phyloP scores from a whole-genome alignment of 2,329 filamentous ascomycete genomes.

The Thielaviopsis euricoi region DNA sequence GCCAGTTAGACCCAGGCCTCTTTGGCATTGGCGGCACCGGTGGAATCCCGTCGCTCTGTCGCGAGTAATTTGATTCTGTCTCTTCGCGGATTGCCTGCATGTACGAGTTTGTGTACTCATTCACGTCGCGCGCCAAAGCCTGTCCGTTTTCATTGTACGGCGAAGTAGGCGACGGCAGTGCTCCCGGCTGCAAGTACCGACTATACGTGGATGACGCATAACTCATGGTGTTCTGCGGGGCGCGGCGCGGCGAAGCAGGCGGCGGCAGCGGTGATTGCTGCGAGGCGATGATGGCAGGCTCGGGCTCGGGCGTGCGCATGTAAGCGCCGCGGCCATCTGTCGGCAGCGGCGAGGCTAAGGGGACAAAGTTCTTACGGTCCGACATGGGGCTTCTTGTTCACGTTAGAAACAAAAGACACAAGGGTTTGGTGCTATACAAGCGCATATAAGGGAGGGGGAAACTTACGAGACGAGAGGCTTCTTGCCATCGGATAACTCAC shows the following conservation, averaged over 20 bases:
- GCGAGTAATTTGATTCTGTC: conserved; percentile 4
- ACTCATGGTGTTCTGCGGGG: conserved; percentile 9
- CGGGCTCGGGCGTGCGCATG: not conserved
- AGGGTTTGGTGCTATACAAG: not conserved
- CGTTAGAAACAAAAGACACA: too few relatives aligned
- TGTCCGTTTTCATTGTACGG: conserved; percentile 16
- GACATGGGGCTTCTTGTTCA: conserved; percentile 11
- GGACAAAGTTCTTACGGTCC: conserved; percentile 12
- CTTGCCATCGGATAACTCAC: conserved; percentile 14
- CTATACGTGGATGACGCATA: conserved; percentile 11
- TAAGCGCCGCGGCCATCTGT: conserved; percentile 11
- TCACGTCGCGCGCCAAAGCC: conserved; percentile 26
- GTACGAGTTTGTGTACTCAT: conserved; percentile 29
- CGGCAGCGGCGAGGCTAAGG: conserved; percentile 11
- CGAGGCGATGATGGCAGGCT: not conserved
- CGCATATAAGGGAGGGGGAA: not conserved
- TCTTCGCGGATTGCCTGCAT: conserved; percentile 23
- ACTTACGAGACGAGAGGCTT: conserved; percentile 15
- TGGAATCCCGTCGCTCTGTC: not conserved
- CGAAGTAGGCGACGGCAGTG: conserved; percentile 9
- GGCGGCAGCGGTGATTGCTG: conserved; percentile 13
- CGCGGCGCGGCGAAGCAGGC: not conserved
- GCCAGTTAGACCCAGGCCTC: conserved; percentile 6
- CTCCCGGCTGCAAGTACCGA: conserved; percentile 8
- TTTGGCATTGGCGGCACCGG: conserved; percentile 5